These are phyloP conservation scores for Claviceps fusiformis DNA, from an alignment of 2,329 filamentous ascomycete species.

Conservation along the genomic window DNA sequence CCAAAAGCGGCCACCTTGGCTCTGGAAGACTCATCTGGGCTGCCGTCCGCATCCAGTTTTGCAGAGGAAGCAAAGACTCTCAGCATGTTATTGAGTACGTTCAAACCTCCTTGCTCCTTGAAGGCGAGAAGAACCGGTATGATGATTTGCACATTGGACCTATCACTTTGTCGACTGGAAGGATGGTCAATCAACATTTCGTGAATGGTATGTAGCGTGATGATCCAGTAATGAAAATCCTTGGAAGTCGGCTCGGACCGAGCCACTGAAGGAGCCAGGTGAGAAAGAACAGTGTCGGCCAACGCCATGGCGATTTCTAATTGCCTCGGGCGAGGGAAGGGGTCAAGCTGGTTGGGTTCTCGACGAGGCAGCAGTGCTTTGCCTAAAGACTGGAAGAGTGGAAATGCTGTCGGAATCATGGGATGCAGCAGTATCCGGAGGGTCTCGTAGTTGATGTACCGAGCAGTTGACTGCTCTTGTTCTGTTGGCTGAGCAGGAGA, in stretches of 20 bases:
- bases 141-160: constrained; percentile 39
- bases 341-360: constrained; percentile 42
- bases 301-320: constrained; percentile 49
- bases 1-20: constrained; percentile 39
- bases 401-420: constrained; percentile 65
- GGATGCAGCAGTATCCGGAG: constrained; percentile 66
- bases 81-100: constrained; percentile 59
- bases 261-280: constrained; percentile 40
- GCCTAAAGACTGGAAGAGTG: constrained; percentile 75
- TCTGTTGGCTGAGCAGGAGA: constrained; percentile 22
- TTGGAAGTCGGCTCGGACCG: constrained; percentile 37
- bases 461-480: constrained; percentile 28
- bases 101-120: constrained; percentile 66
- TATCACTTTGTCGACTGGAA: constrained; percentile 33
- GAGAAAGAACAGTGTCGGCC: constrained; percentile 54
- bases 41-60: constrained; percentile 22
- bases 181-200: constrained; percentile 63
- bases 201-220: constrained; percentile 63
- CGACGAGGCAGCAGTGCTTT: constrained; percentile 68
- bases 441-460: constrained; percentile 62
- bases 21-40: constrained; percentile 30
- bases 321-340: constrained; percentile 40
- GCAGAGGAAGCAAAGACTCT: constrained; percentile 41
- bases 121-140: constrained; percentile 78
- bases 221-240: constrained; percentile 69